Evolutionary conservation across 2,329 filamentous ascomycete species (phyloP).

Genomic region (Phialophora chinensis): DNA sequence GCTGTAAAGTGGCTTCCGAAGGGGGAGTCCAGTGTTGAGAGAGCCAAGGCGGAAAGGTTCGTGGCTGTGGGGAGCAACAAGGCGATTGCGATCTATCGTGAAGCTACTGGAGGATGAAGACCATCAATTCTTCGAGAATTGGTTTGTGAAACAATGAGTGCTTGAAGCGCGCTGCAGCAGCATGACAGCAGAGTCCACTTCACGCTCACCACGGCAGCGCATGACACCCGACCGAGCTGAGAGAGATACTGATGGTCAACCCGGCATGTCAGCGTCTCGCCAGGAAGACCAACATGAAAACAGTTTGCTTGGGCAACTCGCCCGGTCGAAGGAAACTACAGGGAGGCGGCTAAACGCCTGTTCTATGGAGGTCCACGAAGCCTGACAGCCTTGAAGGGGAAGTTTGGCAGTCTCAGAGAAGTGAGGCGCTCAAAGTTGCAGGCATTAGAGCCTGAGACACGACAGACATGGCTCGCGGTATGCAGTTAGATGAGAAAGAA

Average conservation of each 20-base stretch:
- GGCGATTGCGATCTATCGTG: conserved; percentile 80
- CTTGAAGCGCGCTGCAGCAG: not conserved
- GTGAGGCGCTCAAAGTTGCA: not conserved
- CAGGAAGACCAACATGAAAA: not conserved
- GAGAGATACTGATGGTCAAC: not conserved
- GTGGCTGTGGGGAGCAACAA: conserved; percentile 77
- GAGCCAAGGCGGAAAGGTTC: conserved; percentile 68
- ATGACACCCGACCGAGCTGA: not conserved
- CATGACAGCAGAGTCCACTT: not conserved
- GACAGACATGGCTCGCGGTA: not conserved
- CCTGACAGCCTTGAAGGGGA: not conserved
- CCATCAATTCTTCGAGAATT: not conserved
- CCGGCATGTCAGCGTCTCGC: not conserved
- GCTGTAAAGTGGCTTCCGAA: conserved; percentile 83
- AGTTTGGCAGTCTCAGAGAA: not conserved
- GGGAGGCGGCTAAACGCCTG: not conserved
- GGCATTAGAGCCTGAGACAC: not conserved
- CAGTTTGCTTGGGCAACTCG: not conserved
- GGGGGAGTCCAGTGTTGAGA: conserved; percentile 50
- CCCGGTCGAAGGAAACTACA: not conserved
- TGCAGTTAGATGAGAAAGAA: not conserved
- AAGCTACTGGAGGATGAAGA: conserved; percentile 72
- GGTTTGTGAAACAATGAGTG: not conserved
- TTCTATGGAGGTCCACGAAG: not conserved
- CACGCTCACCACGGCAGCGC: not conserved